These are phyloP conservation scores for Fraxinus platypoda DNA, from an alignment of 305 asterid species.

Conservation along the genomic window DNA sequence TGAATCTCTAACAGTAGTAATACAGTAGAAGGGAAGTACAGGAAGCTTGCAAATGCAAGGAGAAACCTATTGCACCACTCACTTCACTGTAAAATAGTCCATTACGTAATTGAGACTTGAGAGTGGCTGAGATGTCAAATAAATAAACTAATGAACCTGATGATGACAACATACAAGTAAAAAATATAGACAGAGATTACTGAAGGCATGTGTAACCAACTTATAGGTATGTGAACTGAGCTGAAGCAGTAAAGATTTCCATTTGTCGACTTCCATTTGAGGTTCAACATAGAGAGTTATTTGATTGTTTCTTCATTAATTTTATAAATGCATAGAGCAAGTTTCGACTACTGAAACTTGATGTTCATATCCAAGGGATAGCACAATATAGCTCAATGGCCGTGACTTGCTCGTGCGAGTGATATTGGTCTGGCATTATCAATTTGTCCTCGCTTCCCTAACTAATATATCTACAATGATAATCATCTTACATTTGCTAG, in stretches of 20 bases:
- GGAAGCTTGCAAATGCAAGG: neutral
- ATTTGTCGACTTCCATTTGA: neutral
- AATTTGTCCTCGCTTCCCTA: neutral
- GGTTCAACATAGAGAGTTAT: neutral
- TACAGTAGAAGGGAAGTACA: neutral
- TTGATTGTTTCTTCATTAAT: neutral
- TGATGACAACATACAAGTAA: neutral
- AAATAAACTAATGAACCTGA: neutral
- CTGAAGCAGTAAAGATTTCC: neutral
- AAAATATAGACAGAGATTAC: neutral
- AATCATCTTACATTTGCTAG: neutral
- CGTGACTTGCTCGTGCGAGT: neutral
- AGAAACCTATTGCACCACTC: neutral
- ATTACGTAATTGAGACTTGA: neutral
- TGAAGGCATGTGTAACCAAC: neutral
- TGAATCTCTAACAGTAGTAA: neutral
- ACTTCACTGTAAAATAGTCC: neutral
- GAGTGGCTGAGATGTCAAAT: neutral
- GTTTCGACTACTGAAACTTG: neutral
- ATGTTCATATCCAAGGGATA: neutral
- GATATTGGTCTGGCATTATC: neutral
- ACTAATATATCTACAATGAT: neutral
- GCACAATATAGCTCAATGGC: neutral
- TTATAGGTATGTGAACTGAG: neutral
- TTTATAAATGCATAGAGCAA: neutral